Percentiles rank a stretch among this genome's conserved stretches.
These are phyloP conservation scores for Blastomyces gilchristii DNA, from an alignment of 2,329 filamentous ascomycete species.

Conservation along the genomic window DNA sequence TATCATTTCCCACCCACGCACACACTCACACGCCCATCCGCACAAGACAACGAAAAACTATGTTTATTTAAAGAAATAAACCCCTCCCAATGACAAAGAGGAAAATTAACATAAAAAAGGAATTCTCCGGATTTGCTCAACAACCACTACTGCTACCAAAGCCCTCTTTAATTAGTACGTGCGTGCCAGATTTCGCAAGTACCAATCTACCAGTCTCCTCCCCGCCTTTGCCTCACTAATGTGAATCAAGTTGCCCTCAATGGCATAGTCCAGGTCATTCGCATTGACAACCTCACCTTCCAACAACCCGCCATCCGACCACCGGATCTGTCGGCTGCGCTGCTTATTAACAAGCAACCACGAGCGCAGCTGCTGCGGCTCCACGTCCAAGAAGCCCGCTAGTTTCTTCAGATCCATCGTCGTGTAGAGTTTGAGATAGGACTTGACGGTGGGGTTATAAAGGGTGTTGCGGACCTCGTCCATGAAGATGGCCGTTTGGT, in stretches of 20 bases:
- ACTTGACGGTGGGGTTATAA: slow-evolving; percentile 94
- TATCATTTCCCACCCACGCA: background rate
- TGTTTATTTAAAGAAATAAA: slow-evolving; percentile 1
- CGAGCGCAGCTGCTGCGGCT: slow-evolving; percentile 88
- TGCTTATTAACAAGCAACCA: slow-evolving; percentile 98
- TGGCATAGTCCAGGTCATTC: slow-evolving; percentile 91
- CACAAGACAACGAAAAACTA: background rate
- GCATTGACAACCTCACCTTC: slow-evolving; percentile 90
- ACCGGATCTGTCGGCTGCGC: slow-evolving; percentile 90
- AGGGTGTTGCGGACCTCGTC: slow-evolving; percentile 99
- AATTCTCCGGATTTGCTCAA: background rate
- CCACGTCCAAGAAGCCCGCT: slow-evolving; percentile 89
- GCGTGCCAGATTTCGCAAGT: slow-evolving; percentile 88
- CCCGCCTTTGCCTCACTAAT: slow-evolving; percentile 98
- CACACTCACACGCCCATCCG: too few species aligned
- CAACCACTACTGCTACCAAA: background rate
- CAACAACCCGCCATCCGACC: slow-evolving; percentile 78
- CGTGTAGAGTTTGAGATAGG: slow-evolving; percentile 96
- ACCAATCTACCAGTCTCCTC: slow-evolving; percentile 96
- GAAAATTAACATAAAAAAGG: background rate
- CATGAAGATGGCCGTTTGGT: slow-evolving; percentile 97
- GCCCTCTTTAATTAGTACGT: slow-evolving; percentile 63
- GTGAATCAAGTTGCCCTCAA: slow-evolving; percentile 95
- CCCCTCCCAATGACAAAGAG: background rate
- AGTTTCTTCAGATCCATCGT: slow-evolving; percentile 99